Base-by-base conservation (phyloP, 768 basidiomycete genomes). In the Lentinula raphanica region DNA sequence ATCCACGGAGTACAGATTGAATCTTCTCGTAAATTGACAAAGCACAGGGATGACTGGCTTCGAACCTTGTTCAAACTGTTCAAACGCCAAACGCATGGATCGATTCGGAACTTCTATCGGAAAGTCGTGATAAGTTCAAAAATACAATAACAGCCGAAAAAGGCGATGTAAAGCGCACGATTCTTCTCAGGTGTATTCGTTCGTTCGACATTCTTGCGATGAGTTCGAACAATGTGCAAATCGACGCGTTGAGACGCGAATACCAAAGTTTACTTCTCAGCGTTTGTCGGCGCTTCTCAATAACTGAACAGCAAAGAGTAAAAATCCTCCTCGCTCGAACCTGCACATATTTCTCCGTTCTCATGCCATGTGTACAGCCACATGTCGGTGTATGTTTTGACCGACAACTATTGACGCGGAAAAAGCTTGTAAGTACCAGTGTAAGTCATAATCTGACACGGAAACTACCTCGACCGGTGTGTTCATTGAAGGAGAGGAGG, bases 41-140 rank as follows among this genome's bases (percentile, higher is more conserved):
- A 44, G 42, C 51, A 53, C 51, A 53, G 51, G 35, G 51, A 50
- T 50, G 49, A 50, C 35, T 53, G 36, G 23, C 28, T 53, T 51
- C 36, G 21, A 39, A 32, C 32, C 11, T 50, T 35, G 49, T 50
- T 35, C 23, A 53, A 25, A 53, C 49, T 35, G 49, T 50, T 35
- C 23, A 53, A 25, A 53, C 49, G 49, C 49, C 49, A 35, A 50
- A 21, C 32, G 19, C 32, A 35, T 29, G 49, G 49, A 35, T 50
- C 29, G 28, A 32, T 21, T 50, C 49, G 49, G 49, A 39, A 53
- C 36, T 53, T 53, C 51, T 35, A 53, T 53, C 51, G 51, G 51
- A 53, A 53, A n/a, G 9, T 46, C 45, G n/a, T 40, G 39, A 40
- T 40, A 44, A 44, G 42, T 48, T 48, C 46, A 28, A 48, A 45